Base-by-base conservation (phyloP, 1,284 basidiomycete species). In the Entoloma clypeatum region DNA sequence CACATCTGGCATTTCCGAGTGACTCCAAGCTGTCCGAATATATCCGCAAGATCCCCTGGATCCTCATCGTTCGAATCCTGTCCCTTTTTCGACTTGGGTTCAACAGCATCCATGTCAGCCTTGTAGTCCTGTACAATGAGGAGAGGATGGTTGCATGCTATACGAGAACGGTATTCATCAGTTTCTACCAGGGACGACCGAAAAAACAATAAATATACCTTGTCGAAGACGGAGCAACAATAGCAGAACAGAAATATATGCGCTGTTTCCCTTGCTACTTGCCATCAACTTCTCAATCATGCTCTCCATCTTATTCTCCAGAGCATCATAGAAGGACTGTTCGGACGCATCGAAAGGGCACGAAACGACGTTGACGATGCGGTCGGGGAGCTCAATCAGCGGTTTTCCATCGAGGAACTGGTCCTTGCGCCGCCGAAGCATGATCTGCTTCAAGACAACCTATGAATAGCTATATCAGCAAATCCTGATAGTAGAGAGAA, bases 371-470 rank as follows among this genome's bases (percentile, higher is more conserved):
- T 87, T 67, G 19, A 99, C 72, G 1, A 63, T 75, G 5, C 92
- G 79, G 18, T 72, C 74, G 0, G 95, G 96, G 1, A 99, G 75
- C 22, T 85, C 75, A 29, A 99, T 72, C n/a, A 99, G 72, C 0
- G 80, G 78, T 52, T 92, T 88, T 10, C 95, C 95, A 51, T 95
- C 89, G 46, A 92, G 62, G 0, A 72, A 66, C 27, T 91, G 82
- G 28, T 85, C 81, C 64, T 99, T 99, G 3, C 79, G 86, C 1
- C 95, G 80, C 5, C 95, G 77, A 13, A 98, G 77, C 92, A 99
- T 96, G 53, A 95, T 74, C 2, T 86, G 77, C 52, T 86, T 82
- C 4, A 98, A 69, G 2, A 98, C 81, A 28, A 89, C 79, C 77
- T 90, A 4, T 56, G 18, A 29, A 18, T 9, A 28, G 24, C 9